Evolutionary conservation across 2,329 filamentous ascomycete genomes (phyloP), one percentile per base, ranked within the genome.

Genomic region (Elsinoe necatrix): DNA sequence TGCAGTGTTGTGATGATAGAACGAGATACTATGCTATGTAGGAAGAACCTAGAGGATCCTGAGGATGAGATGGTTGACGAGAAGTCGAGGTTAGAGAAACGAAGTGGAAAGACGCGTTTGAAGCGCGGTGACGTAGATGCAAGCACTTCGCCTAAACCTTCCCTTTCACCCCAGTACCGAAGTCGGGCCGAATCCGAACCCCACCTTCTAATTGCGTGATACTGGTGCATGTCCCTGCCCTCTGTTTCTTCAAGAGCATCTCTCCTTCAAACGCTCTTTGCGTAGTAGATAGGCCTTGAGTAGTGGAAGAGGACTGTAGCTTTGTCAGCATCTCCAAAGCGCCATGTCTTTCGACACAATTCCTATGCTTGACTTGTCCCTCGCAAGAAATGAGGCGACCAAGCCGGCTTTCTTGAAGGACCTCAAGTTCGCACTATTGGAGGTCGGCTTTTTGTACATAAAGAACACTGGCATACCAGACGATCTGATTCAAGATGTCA

Each of bases 401-500:
- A 95, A 93, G 71, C 79, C 86, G 1, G 73, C 73, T 29, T 93
- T 95, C 64, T 79, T 95, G 0, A 70, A 74, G 0, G 77, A 87
- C 55, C 77, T 95, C 29, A 85, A 86, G 14, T 76, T 86, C 69
- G 87, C 88, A 0, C 73, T 95, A 29, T 80, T 95, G 64, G 86
- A 92, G 68, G 87, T 95, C n/a, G 89, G 89, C 1, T 95, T 95
- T 66, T 70, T 95, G 20, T 95, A 95, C 66, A 80, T 95, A 60
- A 85, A 84, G 66, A 90, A 95, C 66, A 84, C 87, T 1, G 86
- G 85, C 20, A 83, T 92, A 52, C 76, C 85, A 4, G 78, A 84
- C 14, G 74, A 79, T 37, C 72, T 92, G 54, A 82, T 87, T 63
- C 66, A 80, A 21, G 71, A 78, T 60, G 87, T 92, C 23, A 82